Conservation (phyloP, 371 early-diverging fungal genomes). For the Mucor sp. region DNA sequence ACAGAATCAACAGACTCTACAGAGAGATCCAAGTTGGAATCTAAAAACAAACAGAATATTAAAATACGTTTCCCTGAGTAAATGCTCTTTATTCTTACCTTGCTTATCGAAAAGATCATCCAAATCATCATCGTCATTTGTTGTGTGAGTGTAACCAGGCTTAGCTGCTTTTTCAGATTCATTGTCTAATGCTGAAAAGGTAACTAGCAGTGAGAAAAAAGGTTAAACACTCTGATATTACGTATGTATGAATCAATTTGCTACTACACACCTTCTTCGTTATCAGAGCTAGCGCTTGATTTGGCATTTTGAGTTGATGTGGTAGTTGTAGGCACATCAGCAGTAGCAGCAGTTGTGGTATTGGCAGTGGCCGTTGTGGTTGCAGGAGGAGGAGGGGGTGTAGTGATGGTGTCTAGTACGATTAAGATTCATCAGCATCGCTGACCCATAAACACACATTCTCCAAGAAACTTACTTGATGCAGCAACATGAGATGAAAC, state of each 20-base stretch:
- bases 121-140: constrained; percentile 21
- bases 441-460: neutral
- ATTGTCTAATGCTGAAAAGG: constrained; percentile 13
- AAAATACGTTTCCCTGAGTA: too few relatives aligned
- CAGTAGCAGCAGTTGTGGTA: neutral
- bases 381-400: neutral
- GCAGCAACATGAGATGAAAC: neutral
- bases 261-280: neutral
- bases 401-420: neutral
- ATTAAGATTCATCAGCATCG: too few relatives aligned
- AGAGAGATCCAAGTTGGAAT: neutral
- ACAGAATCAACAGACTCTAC: neutral
- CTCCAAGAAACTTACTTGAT: neutral
- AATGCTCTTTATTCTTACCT: constrained; percentile 1
- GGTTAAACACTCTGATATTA: neutral
- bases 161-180: neutral
- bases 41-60: neutral
- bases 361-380: neutral
- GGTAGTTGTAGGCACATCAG: neutral
- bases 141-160: constrained; percentile 4
- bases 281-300: neutral
- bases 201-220: neutral
- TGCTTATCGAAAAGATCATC: constrained; percentile 30
- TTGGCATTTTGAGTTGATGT: neutral
- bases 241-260: neutral